Evolutionary conservation across 73 alveolate genomes (phyloP), one percentile per base, ranked within the genome.

Genomic region (Paramecium tetraurelia): DNA sequence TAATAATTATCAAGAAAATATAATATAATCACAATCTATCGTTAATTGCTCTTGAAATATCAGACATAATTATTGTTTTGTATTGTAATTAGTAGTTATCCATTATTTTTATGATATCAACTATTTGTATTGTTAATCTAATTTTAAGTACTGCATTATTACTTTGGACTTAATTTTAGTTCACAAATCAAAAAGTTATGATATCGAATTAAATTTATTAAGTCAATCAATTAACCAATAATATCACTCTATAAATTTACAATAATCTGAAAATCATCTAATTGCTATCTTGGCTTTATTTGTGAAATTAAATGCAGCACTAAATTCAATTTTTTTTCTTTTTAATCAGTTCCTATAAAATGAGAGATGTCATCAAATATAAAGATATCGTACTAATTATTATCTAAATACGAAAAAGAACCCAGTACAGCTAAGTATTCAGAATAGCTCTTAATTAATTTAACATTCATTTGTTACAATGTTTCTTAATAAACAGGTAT

Each of bases 401-500:
- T 63, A 31, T 63, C 46, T 24, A 63, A 14, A 63, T 63, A 63
- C 14, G 84, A 63, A 33, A 63, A 33, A 63, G 84, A 27, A 63
- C 50, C 84, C 27, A 63, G 29, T 3, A 63, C 46, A 7, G 41
- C 24, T 63, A 63, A 63, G 29, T 63, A 63, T 63, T 63, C 84
- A 22, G 20, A 27, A 63, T 63, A 63, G 24, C 12, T 63, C 12
- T 63, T 63, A 27, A 63, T n/a, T 63, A 63, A 63, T 63, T 63
- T 63, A 12, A 63, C 50, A 27, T 63, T 33, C 84, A 63, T 63
- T 63, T 63, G 24, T 27, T 63, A 31, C 12, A 63, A 63, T 22
- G 84, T 33, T 63, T 63, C 84, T n/a, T 63, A 63, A 33, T 63
- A 63, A 63, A 63, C 84, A 31, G 84, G 84, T 2, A 63, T 63